A percentile compares a stretch with the other conserved stretches of the same genome.
Evolutionary conservation across 2,329 filamentous ascomycete species (phyloP).

Genomic region (Paraconiothyrium brasiliense): DNA sequence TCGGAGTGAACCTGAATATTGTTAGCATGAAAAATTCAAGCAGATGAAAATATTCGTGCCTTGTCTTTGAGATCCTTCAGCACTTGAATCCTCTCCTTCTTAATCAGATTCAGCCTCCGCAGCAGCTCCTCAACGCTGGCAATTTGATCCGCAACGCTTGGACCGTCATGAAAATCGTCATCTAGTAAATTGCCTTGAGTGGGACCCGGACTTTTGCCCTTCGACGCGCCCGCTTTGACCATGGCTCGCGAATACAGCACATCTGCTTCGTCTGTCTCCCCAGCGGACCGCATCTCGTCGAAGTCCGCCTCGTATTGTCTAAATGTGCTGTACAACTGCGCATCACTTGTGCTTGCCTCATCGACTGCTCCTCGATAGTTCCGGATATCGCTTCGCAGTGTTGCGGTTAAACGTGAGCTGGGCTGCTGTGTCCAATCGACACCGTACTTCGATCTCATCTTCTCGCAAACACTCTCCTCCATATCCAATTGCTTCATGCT

Average conservation of each 20-base stretch:
- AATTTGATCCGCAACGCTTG: slow-evolving; percentile 90
- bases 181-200: slow-evolving; percentile 85
- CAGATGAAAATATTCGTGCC: slow-evolving; percentile 61
- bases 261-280: slow-evolving; percentile 86
- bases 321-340: slow-evolving; percentile 82
- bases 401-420: slow-evolving; percentile 87
- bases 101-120: slow-evolving; percentile 90
- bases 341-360: slow-evolving; percentile 87
- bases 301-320: slow-evolving; percentile 89
- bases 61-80: slow-evolving; percentile 98
- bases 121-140: slow-evolving; percentile 86
- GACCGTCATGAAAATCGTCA: slow-evolving; percentile 83
- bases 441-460: slow-evolving; percentile 98
- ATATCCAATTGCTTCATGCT: slow-evolving; percentile 91
- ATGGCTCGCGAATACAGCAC: slow-evolving; percentile 88
- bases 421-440: slow-evolving; percentile 97
- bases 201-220: slow-evolving; percentile 69
- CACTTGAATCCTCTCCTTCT: slow-evolving; percentile 89
- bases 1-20: slow-evolving; percentile 82
- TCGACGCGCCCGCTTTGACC: slow-evolving; percentile 74
- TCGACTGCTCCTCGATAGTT: slow-evolving; percentile 90
- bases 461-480: slow-evolving; percentile 98
- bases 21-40: slow-evolving; percentile 12
- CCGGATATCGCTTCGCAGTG: slow-evolving; percentile 83
- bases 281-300: slow-evolving; percentile 92